Evolutionary conservation across 2,329 filamentous ascomycete species (phyloP), one percentile per base, ranked within the genome.

Genomic region (Botryotinia calthae): DNA sequence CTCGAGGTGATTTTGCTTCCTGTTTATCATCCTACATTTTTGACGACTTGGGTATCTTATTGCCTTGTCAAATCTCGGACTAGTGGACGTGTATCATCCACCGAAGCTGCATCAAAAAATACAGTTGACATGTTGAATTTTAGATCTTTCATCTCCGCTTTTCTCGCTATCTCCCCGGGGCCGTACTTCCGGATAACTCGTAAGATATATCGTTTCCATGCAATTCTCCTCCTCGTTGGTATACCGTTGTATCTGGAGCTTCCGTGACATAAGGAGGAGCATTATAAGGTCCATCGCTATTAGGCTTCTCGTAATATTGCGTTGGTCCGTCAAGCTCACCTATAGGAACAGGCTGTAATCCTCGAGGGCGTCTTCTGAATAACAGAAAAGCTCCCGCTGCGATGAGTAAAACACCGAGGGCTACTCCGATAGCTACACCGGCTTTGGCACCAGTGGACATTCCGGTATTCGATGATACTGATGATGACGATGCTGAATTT

Each of bases 71-170:
- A 25, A 18, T 28, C n/a, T 37, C 18, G 1, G n/a, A 20, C 1
- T 51, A 1, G 0, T 16, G 22, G 22, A 1, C 22, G 22, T 31
- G 14, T 20, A 10, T n/a, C 0, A 8, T 6, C 18, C 3, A 9
- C 4, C 31, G 8, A n/a, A 14, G 14, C 7, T 25, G 28, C 28
- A 51, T 37, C 7, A 40, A 51, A 20, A 7, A 16, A 51, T 18
- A n/a, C 22, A n/a, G n/a, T 51, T 18, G 25, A 28, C n/a, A 12
- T 42, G 12, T 9, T 25, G 16, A 42, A 3, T 20, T 18, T 28
- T 16, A 28, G 14, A 16, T 0, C 34, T 40, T 34, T 9, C 22
- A 8, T 62, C 25, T n/a, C 16, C 16, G 25, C 37, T 42, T 14
- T 28, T 31, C 2, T 28, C 9, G 4, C 2, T 37, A 51, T 40